These are phyloP conservation scores for Toxicodendron radicans DNA, from an alignment of 345 rosid genomes.

Conservation along the genomic window DNA sequence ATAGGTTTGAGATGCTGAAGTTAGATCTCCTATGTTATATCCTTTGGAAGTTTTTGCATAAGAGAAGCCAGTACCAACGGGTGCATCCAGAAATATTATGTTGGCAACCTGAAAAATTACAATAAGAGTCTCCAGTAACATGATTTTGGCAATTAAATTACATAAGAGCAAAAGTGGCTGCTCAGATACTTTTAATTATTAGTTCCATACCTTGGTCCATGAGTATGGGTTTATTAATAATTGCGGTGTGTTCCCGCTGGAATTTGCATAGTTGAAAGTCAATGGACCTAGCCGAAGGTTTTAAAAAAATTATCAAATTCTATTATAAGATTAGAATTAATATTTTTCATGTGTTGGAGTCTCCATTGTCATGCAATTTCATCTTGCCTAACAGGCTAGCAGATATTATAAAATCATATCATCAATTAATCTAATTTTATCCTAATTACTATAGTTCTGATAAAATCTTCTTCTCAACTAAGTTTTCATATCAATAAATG, in stretches of 20 bases:
- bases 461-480: no score
- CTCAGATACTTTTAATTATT: background rate
- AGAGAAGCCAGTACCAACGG: constrained; percentile 40
- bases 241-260: background rate
- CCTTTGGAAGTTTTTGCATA: constrained; percentile 31
- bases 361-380: no score
- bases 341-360: no score
- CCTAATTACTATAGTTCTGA: no score
- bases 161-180: background rate
- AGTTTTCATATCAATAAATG: no score
- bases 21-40: constrained; percentile 21
- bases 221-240: background rate
- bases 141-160: background rate
- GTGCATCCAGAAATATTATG: constrained; percentile 39
- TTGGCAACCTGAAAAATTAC: constrained; percentile 27
- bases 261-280: background rate
- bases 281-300: background rate
- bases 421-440: no score
- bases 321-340: no score
- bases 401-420: no score
- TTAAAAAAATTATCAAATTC: no score
- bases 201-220: background rate
- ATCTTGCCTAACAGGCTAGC: no score
- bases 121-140: background rate
- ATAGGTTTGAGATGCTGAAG: constrained; percentile 23